Evolutionary conservation across 345 rosid genomes (phyloP), one percentile per base, ranked within the genome.

Genomic region (Lepidium sativum): DNA sequence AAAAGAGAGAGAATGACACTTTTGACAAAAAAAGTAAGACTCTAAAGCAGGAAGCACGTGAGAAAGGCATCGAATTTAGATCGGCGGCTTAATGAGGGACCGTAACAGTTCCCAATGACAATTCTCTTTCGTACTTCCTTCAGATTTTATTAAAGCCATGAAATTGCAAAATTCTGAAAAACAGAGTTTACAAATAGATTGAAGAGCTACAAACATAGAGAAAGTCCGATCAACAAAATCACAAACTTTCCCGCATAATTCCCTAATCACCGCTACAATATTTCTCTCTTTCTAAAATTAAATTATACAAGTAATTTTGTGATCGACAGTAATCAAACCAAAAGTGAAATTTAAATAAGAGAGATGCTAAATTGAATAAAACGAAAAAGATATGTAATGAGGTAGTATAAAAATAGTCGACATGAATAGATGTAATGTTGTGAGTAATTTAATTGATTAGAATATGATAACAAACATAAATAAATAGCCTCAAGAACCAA

Each of bases 381-480:
- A n/a, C n/a, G n/a, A n/a, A n/a, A n/a, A n/a, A n/a, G n/a, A n/a
- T n/a, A n/a, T n/a, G n/a, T n/a, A n/a, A n/a, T 25, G 8, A n/a
- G 8, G 6, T n/a, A 6, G 3, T 39, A 25, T 13, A n/a, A 11
- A 38, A 57, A 57, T 23, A 25, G 1, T 8, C 4, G 35, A 29
- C 7, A 51, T 9, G n/a, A n/a, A 52, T 31, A n/a, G 42, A 54
- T 54, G 58, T 53, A 10, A 53, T 33, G 56, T 14, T 41, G 10
- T 0, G 4, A 9, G 20, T 15, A 44, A 51, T 14, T 16, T 9
- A 23, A 38, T 58, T 29, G 54, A 64, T 64, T 64, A 64, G 16
- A 71, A 63, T 41, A 65, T 16, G 65, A 65, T 41, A 65, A 58
- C 71, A 12, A 65, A 65, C 67, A 65, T 51, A 65, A 65, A 72